Base-by-base conservation (phyloP, 805 yeast species). In the Zygosaccharomyces siamensis region DNA sequence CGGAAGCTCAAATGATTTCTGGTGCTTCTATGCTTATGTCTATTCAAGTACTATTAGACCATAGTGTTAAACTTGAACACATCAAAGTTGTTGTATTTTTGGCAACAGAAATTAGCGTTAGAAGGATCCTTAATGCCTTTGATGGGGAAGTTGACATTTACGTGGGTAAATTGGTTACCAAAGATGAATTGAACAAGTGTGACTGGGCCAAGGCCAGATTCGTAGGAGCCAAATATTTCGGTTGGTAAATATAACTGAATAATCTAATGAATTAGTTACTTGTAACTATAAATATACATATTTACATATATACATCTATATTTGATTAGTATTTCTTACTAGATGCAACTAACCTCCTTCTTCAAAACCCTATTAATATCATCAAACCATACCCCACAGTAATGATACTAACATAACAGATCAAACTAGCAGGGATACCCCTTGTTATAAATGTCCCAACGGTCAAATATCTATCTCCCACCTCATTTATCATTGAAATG, bases 1-100 rank as follows among this genome's bases (percentile, higher is more conserved):
- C 88, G 60, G 97, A 92, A 62, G 88, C 96, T 0, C 97, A 92
- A 63, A 74, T 89, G 43, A 83, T 88, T 28, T 83, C 95, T 27
- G 99, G 98, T 2, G 95, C 97, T 0, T 96, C 96, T 0, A 83
- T 90, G 1, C 85, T 89, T 38, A 93, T 92, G 98, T 96, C 97
- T 0, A 79, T 88, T 39, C 93, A 89, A 58, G 89, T 92, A 3
- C 70, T 92, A 43, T 57, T 86, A 12, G 98, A 92, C 61, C 95
- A 92, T 62, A 85, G 83, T 5, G 83, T 88, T 20, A 57, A 64
- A 7, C 76, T 78, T 43, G 69, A 74, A 27, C 77, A 85, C 54
- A 84, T 93, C 20, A 76, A 83, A 2, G 72, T 89, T 46, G 81
- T 89, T 10, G 71, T 84, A 4, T 86, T 86, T 60, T 65, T 84